Evolutionary conservation across 2,329 filamentous ascomycete genomes (phyloP).

Genomic region (Alternaria sp.): DNA sequence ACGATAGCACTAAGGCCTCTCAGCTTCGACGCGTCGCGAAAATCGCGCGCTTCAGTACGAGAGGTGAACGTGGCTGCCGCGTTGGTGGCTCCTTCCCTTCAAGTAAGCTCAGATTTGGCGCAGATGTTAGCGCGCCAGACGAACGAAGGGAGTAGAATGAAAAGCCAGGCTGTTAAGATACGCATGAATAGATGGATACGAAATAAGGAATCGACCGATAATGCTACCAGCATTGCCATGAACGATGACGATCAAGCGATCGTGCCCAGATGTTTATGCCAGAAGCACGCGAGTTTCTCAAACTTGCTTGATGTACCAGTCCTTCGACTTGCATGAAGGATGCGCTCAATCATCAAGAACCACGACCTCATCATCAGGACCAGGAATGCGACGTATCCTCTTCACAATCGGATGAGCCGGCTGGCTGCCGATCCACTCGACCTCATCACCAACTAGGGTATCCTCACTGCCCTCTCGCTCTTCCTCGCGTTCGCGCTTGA

Average conservation of each 20-base stretch:
- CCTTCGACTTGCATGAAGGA: too few relatives aligned
- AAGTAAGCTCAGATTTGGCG: neutral
- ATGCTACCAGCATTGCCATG: neutral
- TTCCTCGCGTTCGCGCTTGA: neutral
- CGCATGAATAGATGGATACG: neutral
- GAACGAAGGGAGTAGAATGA: neutral
- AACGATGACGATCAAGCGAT: neutral
- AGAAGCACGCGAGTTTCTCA: neutral
- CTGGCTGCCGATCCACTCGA: neutral
- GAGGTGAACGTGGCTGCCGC: neutral
- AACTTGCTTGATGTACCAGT: too few relatives aligned
- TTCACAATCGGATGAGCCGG: neutral
- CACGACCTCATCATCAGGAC: neutral
- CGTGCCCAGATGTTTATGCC: too few relatives aligned
- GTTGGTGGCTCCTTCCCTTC: neutral
- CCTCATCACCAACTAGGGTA: neutral
- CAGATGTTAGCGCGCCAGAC: neutral
- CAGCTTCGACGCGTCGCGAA: neutral
- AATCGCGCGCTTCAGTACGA: neutral
- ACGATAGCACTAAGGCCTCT: fast-evolving
- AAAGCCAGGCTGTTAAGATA: fast-evolving
- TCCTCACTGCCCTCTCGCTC: neutral
- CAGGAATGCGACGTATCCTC: neutral
- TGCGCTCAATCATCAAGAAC: neutral
- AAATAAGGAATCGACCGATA: neutral